Base-by-base conservation (phyloP, 2,329 filamentous ascomycete species). In the Sarocladium oryzae region DNA sequence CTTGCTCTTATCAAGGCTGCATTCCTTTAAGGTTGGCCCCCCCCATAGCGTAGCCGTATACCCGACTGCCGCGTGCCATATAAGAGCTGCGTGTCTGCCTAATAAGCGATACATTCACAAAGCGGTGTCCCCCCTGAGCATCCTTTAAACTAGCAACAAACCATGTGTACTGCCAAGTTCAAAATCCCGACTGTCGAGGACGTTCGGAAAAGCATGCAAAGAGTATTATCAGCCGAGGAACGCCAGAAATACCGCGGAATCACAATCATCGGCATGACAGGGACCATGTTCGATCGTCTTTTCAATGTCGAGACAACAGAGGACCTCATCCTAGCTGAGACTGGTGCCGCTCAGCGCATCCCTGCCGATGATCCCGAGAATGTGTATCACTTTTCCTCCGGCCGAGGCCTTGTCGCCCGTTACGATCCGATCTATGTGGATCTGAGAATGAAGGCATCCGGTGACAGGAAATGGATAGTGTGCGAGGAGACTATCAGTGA, bases 391-490 rank as follows among this genome's bases (percentile, higher is more conserved):
- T 28, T 46, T 46, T 46, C 41, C 23, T 16, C 28, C n/a, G 41
- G 41, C 16, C 41, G 41, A 28, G 41, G 41, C n/a, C 23, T 46
- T 46, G 28, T 32, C 28, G 41, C 41, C 30, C 41, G 28, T 28
- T 46, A 46, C 41, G 28, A 46, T 46, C 41, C 41, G 41, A 32
- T 30, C 28, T 46, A 46, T 46, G 41, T 46, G 13, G 30, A 46
- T 46, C 41, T 32, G 4, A 28, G 28, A 46, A 46, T 46, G 41
- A 46, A 32, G 41, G 28, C 28, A 30, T 46, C 28, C 41, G 37
- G 37, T 10, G 37, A 40, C 37, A 40, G 37, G 37, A 40, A 40
- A 40, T 40, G 37, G 37, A 40, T 40, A 40, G 37, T 40, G 16
- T 40, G 37, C 37, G 37, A 40, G 37, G 37, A 40, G 23, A 40